phyloP scores from a whole-genome alignment of 805 yeast genomes.

The Dipodascus albidus region DNA sequence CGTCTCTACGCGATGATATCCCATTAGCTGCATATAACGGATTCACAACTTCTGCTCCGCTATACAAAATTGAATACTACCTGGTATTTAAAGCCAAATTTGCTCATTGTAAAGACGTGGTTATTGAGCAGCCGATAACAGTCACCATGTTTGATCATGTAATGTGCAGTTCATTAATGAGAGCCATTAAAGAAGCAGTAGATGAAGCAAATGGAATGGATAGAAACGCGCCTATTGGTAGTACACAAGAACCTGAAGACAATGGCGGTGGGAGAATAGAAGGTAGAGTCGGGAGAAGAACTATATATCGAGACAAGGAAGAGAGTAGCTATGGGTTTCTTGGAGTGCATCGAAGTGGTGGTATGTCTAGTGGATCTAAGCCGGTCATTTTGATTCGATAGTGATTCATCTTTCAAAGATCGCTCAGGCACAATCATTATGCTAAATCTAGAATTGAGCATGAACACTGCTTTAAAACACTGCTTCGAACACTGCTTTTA shows the following conservation, averaged over 20 bases:
- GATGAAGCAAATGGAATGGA: conserved; percentile 17
- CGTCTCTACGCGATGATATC: conserved; percentile 25
- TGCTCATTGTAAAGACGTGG: conserved; percentile 28
- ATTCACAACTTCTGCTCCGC: conserved; percentile 26
- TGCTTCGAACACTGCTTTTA: too few relatives aligned
- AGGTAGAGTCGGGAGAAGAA: background rate
- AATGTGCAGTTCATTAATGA: conserved; percentile 25
- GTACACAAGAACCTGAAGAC: background rate
- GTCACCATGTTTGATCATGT: conserved; percentile 28
- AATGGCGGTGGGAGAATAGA: background rate
- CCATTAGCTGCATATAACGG: conserved; percentile 25
- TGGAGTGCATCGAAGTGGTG: background rate
- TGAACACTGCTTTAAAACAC: too few relatives aligned
- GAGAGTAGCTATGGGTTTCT: background rate
- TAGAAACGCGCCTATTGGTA: conserved; percentile 3
- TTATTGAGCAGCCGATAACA: conserved; percentile 23
- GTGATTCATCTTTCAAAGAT: background rate
- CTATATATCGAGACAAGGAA: background rate
- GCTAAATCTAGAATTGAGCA: too few relatives aligned
- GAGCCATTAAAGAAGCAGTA: conserved; percentile 23
- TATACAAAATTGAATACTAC: conserved; percentile 25
- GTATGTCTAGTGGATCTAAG: background rate
- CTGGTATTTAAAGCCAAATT: conserved; percentile 26
- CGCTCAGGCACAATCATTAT: too few relatives aligned
- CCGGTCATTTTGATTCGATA: background rate